phyloP scores from a whole-genome alignment of 1,139 yeast species.

The Kodamaea ohmeri region DNA sequence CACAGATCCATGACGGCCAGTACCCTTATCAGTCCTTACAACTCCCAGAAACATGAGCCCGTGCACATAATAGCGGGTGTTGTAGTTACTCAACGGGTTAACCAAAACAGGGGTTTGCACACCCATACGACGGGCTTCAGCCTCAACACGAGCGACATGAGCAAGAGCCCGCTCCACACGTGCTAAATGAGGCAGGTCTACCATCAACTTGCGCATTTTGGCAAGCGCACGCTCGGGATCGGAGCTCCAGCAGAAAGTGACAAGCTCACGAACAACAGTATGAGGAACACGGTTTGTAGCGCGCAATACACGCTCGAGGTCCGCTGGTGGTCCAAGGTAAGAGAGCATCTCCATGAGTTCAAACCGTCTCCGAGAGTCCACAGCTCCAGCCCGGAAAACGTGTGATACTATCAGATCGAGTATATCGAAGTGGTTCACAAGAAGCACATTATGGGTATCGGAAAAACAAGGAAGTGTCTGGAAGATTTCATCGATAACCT shows the following conservation, averaged over 20 bases:
- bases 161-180: conserved; percentile 61
- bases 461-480: conserved; percentile 61
- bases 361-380: conserved; percentile 57
- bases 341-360: conserved; percentile 71
- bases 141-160: conserved; percentile 57
- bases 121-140: conserved; percentile 56
- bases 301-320: conserved; percentile 62
- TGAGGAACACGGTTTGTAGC: conserved; percentile 54
- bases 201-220: conserved; percentile 65
- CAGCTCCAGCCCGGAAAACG: conserved; percentile 74
- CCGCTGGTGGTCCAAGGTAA: conserved; percentile 72
- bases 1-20: too few relatives aligned
- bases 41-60: conserved; percentile 90
- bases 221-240: conserved; percentile 62
- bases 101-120: conserved; percentile 37
- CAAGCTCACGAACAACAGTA: conserved; percentile 71
- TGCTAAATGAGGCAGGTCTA: conserved; percentile 65
- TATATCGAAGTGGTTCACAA: conserved; percentile 78
- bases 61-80: conserved; percentile 69
- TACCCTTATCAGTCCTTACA: conserved; percentile 52
- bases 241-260: conserved; percentile 76
- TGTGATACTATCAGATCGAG: conserved; percentile 60
- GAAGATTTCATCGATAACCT: conserved; percentile 73
- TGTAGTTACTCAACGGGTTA: conserved; percentile 78
- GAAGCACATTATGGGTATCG: conserved; percentile 50